Evolutionary conservation across 192 early-diverging fungal species (phyloP), one percentile per base, ranked within the genome.

Genomic region (Umbelopsis sp.): DNA sequence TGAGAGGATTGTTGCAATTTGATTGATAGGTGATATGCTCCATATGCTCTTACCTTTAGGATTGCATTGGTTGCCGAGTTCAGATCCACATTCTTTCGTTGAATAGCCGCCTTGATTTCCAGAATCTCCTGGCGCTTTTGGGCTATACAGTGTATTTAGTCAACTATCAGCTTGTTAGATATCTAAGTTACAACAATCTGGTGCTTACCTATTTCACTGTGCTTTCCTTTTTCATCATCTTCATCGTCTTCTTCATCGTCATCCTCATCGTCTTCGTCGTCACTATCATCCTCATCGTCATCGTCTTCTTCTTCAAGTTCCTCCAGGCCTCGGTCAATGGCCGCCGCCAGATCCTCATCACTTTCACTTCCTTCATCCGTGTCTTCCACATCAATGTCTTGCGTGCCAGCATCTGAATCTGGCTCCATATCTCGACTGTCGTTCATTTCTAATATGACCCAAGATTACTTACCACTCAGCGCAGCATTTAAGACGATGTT

Each of bases 41-140:
- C 23, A 49, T 21, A 37, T 18, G 8, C 23, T 15, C 66, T 70
- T 82, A 92, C 92, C 86, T 83, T 88, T 64, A 94, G 77, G 70
- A 94, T 90, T 7, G 86, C 85, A 77, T 94, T 93, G 4, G 85
- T 81, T 18, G 91, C 88, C 20, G 84, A 79, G 0, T 79, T 68
- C 2, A 90, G 48, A 64, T 89, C 82, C 0, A 79, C 78, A 33
- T 78, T 66, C 53, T 85, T 89, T 4, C 87, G 84, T 20, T 84
- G 74, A 65, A 92, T 78, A 37, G 81, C 85, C 4, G 68, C 69
- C 48, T 90, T 84, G 68, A 93, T 55, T 41, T 89, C 89, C 27
- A 69, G 75, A 69, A 94, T 89, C 73, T 91, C 91, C 61, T 89
- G 82, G 50, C 77, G 80, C 35, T 80, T 78, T 74, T 86, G 67